phyloP scores from a whole-genome alignment of 192 early-diverging fungal genomes.

The Coemansia sp. region DNA sequence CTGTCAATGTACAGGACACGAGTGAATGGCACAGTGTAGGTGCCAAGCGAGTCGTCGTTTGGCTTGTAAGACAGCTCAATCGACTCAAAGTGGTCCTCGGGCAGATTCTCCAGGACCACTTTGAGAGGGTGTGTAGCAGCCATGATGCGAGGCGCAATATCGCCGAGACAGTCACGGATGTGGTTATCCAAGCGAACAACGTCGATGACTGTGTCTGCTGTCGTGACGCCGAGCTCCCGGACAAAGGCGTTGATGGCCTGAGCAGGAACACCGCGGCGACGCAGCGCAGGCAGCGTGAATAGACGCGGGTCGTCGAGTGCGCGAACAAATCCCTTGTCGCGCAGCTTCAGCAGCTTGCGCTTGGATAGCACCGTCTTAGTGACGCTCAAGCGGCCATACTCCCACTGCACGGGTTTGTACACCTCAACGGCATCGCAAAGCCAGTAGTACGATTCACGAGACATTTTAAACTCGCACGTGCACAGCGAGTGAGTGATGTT shows the following conservation, averaged over 20 bases:
- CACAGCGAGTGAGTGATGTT: slow-evolving; percentile 99
- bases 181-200: slow-evolving; percentile 89
- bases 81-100: slow-evolving; percentile 75
- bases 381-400: slow-evolving; percentile 92
- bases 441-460: slow-evolving; percentile 99
- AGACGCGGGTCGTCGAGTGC: slow-evolving; percentile 98
- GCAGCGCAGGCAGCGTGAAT: slow-evolving; percentile 92
- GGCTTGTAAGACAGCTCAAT: slow-evolving; percentile 88
- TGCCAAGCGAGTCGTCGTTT: slow-evolving; percentile 79
- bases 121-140: slow-evolving; percentile 84
- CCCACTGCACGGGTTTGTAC: slow-evolving; percentile 99
- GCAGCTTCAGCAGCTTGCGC: slow-evolving; percentile 92
- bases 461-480: slow-evolving; percentile 92
- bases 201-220: slow-evolving; percentile 75
- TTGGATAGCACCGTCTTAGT: slow-evolving; percentile 96
- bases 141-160: slow-evolving; percentile 91
- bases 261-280: slow-evolving; percentile 95
- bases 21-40: slow-evolving; percentile 86
- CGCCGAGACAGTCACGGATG: slow-evolving; percentile 91
- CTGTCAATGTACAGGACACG: slow-evolving; percentile 91
- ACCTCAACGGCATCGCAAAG: slow-evolving; percentile 95
- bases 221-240: slow-evolving; percentile 84
- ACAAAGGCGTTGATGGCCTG: slow-evolving; percentile 98
- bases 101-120: slow-evolving; percentile 86
- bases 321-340: slow-evolving; percentile 70